phyloP scores from a whole-genome alignment of 805 yeast species.

The Yamadazyma insecticola region DNA sequence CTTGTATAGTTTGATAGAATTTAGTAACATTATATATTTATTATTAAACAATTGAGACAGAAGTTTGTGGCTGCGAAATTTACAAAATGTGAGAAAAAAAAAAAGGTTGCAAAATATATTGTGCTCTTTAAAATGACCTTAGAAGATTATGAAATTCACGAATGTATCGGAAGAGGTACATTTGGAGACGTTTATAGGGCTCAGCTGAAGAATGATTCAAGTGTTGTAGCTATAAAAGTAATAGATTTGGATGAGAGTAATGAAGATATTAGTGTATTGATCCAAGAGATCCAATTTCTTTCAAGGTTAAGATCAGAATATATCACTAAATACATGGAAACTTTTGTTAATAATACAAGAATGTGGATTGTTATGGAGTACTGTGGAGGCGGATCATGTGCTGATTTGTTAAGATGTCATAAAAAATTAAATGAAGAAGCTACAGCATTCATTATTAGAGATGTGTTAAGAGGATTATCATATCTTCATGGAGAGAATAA shows the following conservation, averaged over 20 bases:
- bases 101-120: neutral
- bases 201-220: conserved; percentile 26
- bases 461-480: conserved; percentile 63
- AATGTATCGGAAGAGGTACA: conserved; percentile 77
- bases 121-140: conserved; percentile 10
- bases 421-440: conserved; percentile 54
- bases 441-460: conserved; percentile 58
- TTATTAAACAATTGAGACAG: too few species aligned
- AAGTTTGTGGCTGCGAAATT: conserved; percentile 9
- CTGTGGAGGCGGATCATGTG: conserved; percentile 93
- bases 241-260: conserved; percentile 74
- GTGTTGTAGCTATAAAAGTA: conserved; percentile 78
- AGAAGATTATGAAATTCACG: conserved; percentile 24
- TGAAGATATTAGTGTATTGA: conserved; percentile 66
- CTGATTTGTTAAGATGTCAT: conserved; percentile 60
- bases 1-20: too few species aligned
- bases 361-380: conserved; percentile 94
- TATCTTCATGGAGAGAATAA: conserved; percentile 73
- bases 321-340: conserved; percentile 59
- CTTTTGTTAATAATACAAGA: conserved; percentile 58
- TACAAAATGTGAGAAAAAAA: conserved; percentile 2
- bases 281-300: conserved; percentile 76
- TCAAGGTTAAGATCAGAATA: conserved; percentile 60
- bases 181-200: conserved; percentile 86
- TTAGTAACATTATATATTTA: too few species aligned